phyloP scores from a whole-genome alignment of 1,284 basidiomycete genomes.

The Puccinia sorghi region DNA sequence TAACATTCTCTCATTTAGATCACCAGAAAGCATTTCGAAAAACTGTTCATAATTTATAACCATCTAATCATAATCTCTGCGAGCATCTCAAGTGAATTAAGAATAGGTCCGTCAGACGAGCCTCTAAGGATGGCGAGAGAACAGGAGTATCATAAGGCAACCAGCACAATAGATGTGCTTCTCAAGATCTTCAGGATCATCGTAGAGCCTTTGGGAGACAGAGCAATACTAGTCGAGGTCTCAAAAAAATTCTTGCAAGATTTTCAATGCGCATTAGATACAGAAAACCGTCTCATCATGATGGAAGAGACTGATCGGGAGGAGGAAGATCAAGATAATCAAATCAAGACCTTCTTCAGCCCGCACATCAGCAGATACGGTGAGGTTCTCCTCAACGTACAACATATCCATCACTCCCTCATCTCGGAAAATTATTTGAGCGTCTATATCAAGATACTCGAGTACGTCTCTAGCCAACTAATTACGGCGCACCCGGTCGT shows the following conservation, averaged over 20 bases:
- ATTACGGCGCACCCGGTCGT: background rate
- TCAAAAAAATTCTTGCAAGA: conserved; percentile 52
- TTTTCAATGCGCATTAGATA: background rate
- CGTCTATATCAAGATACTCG: background rate
- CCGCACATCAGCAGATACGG: background rate
- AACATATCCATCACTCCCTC: background rate
- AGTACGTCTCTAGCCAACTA: background rate
- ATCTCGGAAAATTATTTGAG: background rate
- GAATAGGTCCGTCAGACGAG: background rate
- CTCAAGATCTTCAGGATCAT: conserved; percentile 60
- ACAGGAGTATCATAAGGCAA: background rate
- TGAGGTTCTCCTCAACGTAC: background rate
- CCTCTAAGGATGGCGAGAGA: background rate
- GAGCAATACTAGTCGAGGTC: conserved; percentile 59
- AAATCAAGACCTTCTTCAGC: background rate
- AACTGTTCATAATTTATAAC: background rate
- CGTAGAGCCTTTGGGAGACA: conserved; percentile 59
- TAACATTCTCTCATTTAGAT: background rate
- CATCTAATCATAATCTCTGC: background rate
- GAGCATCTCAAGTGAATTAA: background rate
- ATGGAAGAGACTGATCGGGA: background rate
- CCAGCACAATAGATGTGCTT: background rate
- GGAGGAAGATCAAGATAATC: too few relatives aligned
- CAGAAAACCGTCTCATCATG: background rate
- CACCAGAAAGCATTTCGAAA: background rate